phyloP scores from a whole-genome alignment of 257 asterid species.

The Gynochthodes officinalis region DNA sequence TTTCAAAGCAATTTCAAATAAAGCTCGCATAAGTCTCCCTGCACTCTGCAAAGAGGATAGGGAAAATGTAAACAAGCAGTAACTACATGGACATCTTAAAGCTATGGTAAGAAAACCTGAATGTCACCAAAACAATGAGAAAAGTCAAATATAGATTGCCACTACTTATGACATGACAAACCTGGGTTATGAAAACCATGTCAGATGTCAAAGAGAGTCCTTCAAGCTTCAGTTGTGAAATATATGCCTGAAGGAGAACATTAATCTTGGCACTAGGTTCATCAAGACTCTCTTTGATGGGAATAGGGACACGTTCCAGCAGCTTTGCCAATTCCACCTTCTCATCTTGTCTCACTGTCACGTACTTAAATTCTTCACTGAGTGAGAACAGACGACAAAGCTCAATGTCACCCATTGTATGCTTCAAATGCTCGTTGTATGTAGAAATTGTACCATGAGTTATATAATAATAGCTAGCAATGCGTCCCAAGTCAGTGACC shows the following conservation, averaged over 20 bases:
- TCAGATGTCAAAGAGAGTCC: conserved; percentile 44
- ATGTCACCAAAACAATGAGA: not conserved
- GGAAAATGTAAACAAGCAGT: not conserved
- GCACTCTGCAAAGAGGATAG: conserved; percentile 38
- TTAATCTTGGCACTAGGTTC: conserved; percentile 51
- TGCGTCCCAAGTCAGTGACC: conserved; percentile 49
- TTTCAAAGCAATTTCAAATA: conserved; percentile 40
- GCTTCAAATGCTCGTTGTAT: conserved; percentile 42
- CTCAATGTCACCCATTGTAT: conserved; percentile 48
- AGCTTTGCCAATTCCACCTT: conserved; percentile 45
- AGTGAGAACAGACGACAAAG: conserved; percentile 46
- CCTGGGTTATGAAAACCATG: conserved; percentile 48
- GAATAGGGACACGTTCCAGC: conserved; percentile 42
- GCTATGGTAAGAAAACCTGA: not conserved
- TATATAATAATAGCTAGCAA: conserved; percentile 44
- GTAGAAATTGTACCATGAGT: conserved; percentile 48
- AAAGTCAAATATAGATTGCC: not conserved
- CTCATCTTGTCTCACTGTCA: conserved; percentile 44
- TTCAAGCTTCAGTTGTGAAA: conserved; percentile 44
- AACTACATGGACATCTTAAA: not conserved
- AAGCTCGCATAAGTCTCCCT: conserved; percentile 43
- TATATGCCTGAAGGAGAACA: conserved; percentile 42
- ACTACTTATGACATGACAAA: conserved; percentile 10
- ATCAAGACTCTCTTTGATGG: conserved; percentile 43
- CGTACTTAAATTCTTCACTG: conserved; percentile 45